These are phyloP conservation scores for Pinus tabuliformis DNA, from an alignment of 75 land plant genomes.

Conservation along the genomic window DNA sequence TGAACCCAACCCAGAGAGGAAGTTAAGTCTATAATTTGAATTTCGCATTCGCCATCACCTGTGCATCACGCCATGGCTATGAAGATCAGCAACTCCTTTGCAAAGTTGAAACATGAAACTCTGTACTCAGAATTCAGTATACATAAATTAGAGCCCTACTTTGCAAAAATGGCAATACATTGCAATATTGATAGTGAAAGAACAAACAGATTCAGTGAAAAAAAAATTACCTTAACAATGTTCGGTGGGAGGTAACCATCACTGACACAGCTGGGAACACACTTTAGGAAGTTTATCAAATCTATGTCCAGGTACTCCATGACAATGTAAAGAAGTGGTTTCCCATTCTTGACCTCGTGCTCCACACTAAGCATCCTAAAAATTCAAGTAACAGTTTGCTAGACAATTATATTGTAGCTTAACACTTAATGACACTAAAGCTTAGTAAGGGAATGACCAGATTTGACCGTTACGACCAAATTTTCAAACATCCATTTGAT, in stretches of 20 bases:
- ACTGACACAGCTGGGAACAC: constrained; percentile 33
- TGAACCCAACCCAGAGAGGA: background rate
- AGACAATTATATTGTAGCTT: too few relatives aligned
- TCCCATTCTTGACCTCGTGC: constrained; percentile 77
- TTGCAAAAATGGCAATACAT: background rate
- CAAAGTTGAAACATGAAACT: constrained; percentile 76
- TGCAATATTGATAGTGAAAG: background rate
- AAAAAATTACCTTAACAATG: constrained; percentile 47
- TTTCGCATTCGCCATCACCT: constrained; percentile 19
- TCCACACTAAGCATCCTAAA: constrained; percentile 77
- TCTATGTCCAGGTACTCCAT: constrained; percentile 95
- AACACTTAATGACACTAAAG: too few relatives aligned
- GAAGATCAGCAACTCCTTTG: constrained; percentile 90
- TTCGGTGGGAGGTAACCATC: constrained; percentile 30
- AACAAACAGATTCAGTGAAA: background rate
- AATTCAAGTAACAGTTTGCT: background rate
- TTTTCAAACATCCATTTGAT: too few relatives aligned
- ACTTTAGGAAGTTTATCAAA: constrained; percentile 84
- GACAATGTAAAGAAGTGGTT: constrained; percentile 78
- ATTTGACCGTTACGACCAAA: too few relatives aligned
- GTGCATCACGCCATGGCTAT: constrained; percentile 78
- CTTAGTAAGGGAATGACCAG: too few relatives aligned
- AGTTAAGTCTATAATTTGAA: background rate
- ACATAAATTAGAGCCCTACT: background rate
- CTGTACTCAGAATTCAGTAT: constrained; percentile 21